phyloP scores from a whole-genome alignment of 2,329 filamentous ascomycete genomes.

The Stachybotrys chartarum region DNA sequence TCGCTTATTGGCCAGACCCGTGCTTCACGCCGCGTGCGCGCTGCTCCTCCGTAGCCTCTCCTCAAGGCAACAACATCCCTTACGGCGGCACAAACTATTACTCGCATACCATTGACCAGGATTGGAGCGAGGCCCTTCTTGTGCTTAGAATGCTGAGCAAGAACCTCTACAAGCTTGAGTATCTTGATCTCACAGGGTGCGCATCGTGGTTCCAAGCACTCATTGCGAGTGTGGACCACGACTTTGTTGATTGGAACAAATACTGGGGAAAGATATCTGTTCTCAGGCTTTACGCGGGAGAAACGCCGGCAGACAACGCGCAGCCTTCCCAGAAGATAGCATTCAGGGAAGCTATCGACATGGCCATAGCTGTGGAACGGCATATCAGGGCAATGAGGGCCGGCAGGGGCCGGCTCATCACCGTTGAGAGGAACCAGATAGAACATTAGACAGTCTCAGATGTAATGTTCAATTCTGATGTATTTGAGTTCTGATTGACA shows the following conservation, averaged over 20 bases:
- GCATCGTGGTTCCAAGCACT: slow-evolving; percentile 46
- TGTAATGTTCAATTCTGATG: too few relatives aligned
- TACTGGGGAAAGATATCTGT: slow-evolving; percentile 45
- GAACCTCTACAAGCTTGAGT: slow-evolving; percentile 50
- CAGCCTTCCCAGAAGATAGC: slow-evolving; percentile 22
- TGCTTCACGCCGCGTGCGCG: slow-evolving; percentile 48
- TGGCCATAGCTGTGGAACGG: slow-evolving; percentile 37
- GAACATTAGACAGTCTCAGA: slow-evolving; percentile 1
- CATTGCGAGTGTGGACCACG: slow-evolving; percentile 31
- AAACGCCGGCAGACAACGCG: slow-evolving; percentile 26
- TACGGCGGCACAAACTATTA: slow-evolving; percentile 51
- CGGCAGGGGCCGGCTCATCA: slow-evolving; percentile 41
- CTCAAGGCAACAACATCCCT: slow-evolving; percentile 34
- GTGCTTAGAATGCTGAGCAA: slow-evolving; percentile 48
- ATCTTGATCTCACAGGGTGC: slow-evolving; percentile 55
- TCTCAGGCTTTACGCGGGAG: slow-evolving; percentile 38
- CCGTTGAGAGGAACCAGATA: slow-evolving; percentile 35
- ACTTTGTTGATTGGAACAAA: slow-evolving; percentile 45
- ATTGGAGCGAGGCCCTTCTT: slow-evolving; percentile 53
- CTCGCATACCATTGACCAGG: slow-evolving; percentile 49
- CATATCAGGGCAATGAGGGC: slow-evolving; percentile 37
- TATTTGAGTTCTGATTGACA: too few relatives aligned
- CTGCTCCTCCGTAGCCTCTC: slow-evolving; percentile 37
- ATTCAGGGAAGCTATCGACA: slow-evolving; percentile 26
- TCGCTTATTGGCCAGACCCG: slow-evolving; percentile 57